phyloP scores from a whole-genome alignment of 2,329 filamentous ascomycete species.

The Helicocarpus griseus region DNA sequence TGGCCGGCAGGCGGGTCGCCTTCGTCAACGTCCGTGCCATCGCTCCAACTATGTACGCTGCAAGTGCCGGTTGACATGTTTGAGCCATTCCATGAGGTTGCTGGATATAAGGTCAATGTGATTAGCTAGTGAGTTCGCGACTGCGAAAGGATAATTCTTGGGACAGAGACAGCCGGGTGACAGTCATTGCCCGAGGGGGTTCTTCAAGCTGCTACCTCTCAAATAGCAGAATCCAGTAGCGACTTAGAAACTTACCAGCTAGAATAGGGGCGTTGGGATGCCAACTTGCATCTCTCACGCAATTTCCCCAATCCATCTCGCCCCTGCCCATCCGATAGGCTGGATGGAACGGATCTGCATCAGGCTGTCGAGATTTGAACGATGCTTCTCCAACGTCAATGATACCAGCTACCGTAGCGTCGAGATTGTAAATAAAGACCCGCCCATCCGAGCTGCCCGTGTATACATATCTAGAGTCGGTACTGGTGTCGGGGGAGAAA shows the following conservation, averaged over 20 bases:
- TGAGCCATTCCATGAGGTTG: slow-evolving; percentile 74
- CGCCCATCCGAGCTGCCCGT: slow-evolving; percentile 82
- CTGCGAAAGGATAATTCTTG: no score
- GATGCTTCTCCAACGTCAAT: slow-evolving; percentile 72
- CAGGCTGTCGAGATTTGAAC: slow-evolving; percentile 47
- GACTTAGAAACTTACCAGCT: slow-evolving; percentile 43
- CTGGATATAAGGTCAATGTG: slow-evolving; percentile 36
- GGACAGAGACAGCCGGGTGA: not conserved
- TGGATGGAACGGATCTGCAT: slow-evolving; percentile 44
- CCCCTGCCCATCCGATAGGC: slow-evolving; percentile 46
- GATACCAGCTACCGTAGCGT: slow-evolving; percentile 68
- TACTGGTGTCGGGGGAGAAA: slow-evolving; percentile 79
- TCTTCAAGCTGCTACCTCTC: not conserved
- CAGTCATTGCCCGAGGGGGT: not conserved
- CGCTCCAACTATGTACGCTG: slow-evolving; percentile 68
- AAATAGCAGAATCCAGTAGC: not conserved
- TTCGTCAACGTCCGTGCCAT: slow-evolving; percentile 25
- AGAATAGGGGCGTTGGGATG: slow-evolving; percentile 76
- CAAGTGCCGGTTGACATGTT: slow-evolving; percentile 65
- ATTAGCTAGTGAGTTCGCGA: not conserved
- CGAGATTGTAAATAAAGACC: slow-evolving; percentile 87
- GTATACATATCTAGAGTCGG: slow-evolving; percentile 87
- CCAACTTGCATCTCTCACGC: slow-evolving; percentile 83
- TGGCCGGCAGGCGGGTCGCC: slow-evolving; percentile 7
- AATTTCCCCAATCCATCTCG: slow-evolving; percentile 60